Evolutionary conservation across 2,329 filamentous ascomycete genomes (phyloP).

Genomic region (Colletotrichum musicola): DNA sequence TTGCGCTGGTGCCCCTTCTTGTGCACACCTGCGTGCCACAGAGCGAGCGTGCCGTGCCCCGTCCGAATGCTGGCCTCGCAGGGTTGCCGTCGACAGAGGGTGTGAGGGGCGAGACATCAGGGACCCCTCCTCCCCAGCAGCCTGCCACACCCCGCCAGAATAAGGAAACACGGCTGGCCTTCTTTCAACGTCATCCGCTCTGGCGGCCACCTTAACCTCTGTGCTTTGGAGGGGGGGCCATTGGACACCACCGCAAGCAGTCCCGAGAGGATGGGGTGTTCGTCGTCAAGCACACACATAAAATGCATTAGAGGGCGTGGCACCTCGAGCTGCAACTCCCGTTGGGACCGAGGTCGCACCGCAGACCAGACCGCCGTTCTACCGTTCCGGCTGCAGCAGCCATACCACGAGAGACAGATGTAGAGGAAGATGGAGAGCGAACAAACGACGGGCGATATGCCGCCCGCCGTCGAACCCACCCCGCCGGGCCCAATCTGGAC

Average conservation of each 20-base stretch:
- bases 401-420: not conserved
- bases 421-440: not conserved
- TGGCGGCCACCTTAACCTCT: not conserved
- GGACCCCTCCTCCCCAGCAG: slow-evolving; percentile 14
- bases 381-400: slow-evolving; percentile 21
- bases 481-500: slow-evolving; percentile 19
- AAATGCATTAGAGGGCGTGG: slow-evolving; percentile 1
- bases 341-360: slow-evolving; percentile 24
- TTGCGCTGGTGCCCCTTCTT: slow-evolving; percentile 35
- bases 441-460: slow-evolving; percentile 5
- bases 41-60: not conserved
- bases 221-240: not conserved
- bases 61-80: slow-evolving; percentile 13
- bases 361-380: slow-evolving; percentile 37
- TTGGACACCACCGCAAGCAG: slow-evolving; percentile 12
- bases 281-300: not conserved
- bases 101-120: slow-evolving; percentile 34
- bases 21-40: slow-evolving; percentile 14
- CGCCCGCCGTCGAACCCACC: slow-evolving; percentile 23
- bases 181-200: slow-evolving; percentile 36
- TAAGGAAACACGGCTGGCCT: slow-evolving; percentile 31
- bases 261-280: slow-evolving; percentile 10
- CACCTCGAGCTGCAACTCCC: slow-evolving; percentile 7
- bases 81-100: slow-evolving; percentile 19
- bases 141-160: slow-evolving; percentile 15